Conservation (phyloP, 1,284 basidiomycete genomes). For the Cutaneotrichosporon spelunceum region DNA sequence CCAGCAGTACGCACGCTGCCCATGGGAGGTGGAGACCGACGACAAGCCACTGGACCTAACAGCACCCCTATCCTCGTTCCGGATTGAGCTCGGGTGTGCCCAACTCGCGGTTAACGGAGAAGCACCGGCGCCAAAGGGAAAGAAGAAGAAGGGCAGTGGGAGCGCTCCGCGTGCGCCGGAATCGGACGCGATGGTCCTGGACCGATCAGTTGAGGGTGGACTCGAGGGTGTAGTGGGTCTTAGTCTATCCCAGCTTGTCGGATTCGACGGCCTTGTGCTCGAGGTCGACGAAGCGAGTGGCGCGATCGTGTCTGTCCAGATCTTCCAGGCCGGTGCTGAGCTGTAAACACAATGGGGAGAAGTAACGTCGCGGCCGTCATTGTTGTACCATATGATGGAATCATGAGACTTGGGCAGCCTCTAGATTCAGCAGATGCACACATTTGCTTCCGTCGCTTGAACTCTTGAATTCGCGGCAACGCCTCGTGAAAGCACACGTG, state of each 20-base stretch:
- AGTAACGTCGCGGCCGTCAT: too few species aligned
- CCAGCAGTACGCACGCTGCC: slow-evolving; percentile 81
- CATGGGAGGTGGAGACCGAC: slow-evolving; percentile 64
- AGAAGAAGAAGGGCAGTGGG: slow-evolving; percentile 14
- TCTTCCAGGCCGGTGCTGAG: slow-evolving; percentile 21
- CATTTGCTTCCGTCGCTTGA: background rate
- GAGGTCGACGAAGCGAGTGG: slow-evolving; percentile 70
- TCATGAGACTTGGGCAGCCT: too few species aligned
- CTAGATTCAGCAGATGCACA: background rate
- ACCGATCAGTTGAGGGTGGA: slow-evolving; percentile 72
- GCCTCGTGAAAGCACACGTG: background rate
- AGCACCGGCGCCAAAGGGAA: background rate
- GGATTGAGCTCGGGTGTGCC: slow-evolving; percentile 5
- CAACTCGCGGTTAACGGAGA: background rate
- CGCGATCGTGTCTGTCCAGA: slow-evolving; percentile 49
- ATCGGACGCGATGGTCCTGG: slow-evolving; percentile 72
- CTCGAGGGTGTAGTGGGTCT: slow-evolving; percentile 46
- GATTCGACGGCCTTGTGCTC: slow-evolving; percentile 75
- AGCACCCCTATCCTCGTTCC: slow-evolving; percentile 30
- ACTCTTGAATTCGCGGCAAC: too few species aligned
- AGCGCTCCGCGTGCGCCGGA: background rate
- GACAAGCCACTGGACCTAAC: slow-evolving; percentile 28
- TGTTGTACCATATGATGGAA: too few species aligned
- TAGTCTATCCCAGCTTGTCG: slow-evolving; percentile 56
- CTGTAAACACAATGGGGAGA: too few species aligned